Evolutionary conservation across 495 filamentous ascomycete genomes (phyloP).

Genomic region (Rhizodiscina lignyota): DNA sequence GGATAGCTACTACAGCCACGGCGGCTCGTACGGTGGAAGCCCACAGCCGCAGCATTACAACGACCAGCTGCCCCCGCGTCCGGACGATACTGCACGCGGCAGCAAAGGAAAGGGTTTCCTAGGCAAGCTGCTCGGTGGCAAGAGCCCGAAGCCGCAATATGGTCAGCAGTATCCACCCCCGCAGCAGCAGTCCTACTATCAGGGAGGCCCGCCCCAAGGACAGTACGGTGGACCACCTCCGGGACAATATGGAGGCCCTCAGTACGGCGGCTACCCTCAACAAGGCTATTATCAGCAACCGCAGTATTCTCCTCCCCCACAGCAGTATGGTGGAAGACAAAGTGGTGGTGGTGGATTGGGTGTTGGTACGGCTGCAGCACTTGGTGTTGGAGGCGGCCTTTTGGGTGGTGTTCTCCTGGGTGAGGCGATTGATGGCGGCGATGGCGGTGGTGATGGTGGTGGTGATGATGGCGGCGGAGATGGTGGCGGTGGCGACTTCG

Average conservation of each 20-base stretch:
- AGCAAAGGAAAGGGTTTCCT: constrained; percentile 28
- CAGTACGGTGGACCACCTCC: not conserved
- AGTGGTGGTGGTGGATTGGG: constrained; percentile 40
- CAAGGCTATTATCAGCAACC: constrained; percentile 1
- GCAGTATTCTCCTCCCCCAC: constrained; percentile 1
- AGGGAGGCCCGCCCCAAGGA: not conserved
- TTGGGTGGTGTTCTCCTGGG: constrained; percentile 53
- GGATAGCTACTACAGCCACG: constrained; percentile 28
- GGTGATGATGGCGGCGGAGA: constrained; percentile 5
- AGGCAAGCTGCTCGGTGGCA: constrained; percentile 36
- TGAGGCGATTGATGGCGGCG: constrained; percentile 41
- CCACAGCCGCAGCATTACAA: not conserved
- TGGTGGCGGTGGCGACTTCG: constrained; percentile 26
- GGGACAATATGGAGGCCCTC: not conserved
- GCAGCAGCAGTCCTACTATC: not conserved
- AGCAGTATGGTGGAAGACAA: constrained; percentile 9
- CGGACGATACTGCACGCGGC: not conserved
- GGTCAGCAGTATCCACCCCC: not conserved
- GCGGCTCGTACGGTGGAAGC: constrained; percentile 1
- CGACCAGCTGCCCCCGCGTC: not conserved
- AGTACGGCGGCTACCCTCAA: constrained; percentile 1
- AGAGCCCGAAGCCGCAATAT: constrained; percentile 1
- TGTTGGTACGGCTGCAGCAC: constrained; percentile 48
- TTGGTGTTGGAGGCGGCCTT: constrained; percentile 64
- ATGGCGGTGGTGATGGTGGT: constrained; percentile 26